Base-by-base conservation (phyloP, 1,284 basidiomycete species). In the Agroathelia rolfsii region DNA sequence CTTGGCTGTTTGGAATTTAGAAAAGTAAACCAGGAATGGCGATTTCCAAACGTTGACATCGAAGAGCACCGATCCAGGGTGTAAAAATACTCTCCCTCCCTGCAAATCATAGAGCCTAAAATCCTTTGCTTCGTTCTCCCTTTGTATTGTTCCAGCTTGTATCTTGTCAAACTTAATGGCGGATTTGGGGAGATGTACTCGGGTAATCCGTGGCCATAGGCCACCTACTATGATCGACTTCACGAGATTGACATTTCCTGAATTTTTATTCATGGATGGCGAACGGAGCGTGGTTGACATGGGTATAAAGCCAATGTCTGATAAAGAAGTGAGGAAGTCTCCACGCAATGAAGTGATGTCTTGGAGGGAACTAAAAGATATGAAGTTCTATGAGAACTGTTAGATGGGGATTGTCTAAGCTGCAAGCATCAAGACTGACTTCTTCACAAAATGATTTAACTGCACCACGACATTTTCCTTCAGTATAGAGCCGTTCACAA, bases 11-110 rank as follows among this genome's bases (percentile, higher is more conserved):
- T 77, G 69, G 37, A 81, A 75, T 56, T 89, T 87, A 45, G 74
- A 64, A 55, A 93, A 95, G 49, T 84, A 92, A 4, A 79, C 72
- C 29, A 93, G 50, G 52, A 90, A 90, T 3, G 78, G 79, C 19
- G 76, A 70, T 36, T 76, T 79, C 76, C 87, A 90, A 19, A 66
- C 66, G 15, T 72, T 66, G 39, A 74, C 72, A 28, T 64, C 64
- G 52, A 96, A 96, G 19, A 93, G 60, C 5, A 86, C 67, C 30
- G 86, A 92, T n/a, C 68, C 70, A 1, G 92, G 90, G 49, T 94
- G 90, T 25, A 89, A 50, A 55, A 89, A 90, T 1, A 89, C 81
- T 6, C 84, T 64, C 9, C 59, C 64, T 9, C 53, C 58, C 34
- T 51, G 53, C 23, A 74, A 42, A 51, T 92, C 88, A 43, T 72